Percentiles rank a stretch among this genome's conserved stretches.
These are phyloP conservation scores for Arthrinium phaeospermum DNA, from an alignment of 2,329 filamentous ascomycete species.

Conservation along the genomic window DNA sequence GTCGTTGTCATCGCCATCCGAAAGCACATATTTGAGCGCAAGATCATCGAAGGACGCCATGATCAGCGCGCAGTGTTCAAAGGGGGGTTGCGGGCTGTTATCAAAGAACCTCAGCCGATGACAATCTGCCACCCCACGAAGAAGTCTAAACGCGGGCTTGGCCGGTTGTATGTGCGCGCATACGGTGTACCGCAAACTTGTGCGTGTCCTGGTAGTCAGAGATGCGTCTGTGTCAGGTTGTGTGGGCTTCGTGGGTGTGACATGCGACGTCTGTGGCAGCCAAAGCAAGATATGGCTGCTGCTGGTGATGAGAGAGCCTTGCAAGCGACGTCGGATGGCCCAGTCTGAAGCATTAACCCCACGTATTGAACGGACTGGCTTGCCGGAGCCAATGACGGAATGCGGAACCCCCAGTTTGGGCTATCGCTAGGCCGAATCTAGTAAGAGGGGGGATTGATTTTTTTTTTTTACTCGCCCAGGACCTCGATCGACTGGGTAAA, in stretches of 20 bases:
- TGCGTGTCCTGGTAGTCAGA: background rate
- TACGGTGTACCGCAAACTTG: background rate
- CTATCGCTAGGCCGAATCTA: conserved; percentile 29
- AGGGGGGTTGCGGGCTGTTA: background rate
- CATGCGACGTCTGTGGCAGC: background rate
- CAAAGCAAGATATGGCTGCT: background rate
- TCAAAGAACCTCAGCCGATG: background rate
- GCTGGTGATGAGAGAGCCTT: background rate
- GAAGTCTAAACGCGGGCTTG: conserved; percentile 1
- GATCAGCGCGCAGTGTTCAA: conserved; percentile 10
- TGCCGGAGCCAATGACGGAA: conserved; percentile 35
- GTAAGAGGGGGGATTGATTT: conserved; percentile 40
- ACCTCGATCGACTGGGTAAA: background rate
- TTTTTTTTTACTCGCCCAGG: conserved; percentile 20
- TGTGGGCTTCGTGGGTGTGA: background rate
- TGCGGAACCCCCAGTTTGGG: conserved; percentile 22
- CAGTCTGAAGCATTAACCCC: conserved; percentile 5
- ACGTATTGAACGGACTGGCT: conserved; percentile 4
- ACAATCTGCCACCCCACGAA: conserved; percentile 4
- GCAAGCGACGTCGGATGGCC: conserved; percentile 22
- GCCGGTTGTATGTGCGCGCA: background rate
- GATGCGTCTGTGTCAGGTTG: background rate
- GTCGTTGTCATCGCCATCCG: conserved; percentile 51
- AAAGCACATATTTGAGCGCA: conserved; percentile 60
- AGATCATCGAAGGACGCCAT: conserved; percentile 58